Evolutionary conservation across 1,284 basidiomycete species (phyloP).

Genomic region (Ustanciosporium gigantosporum): DNA sequence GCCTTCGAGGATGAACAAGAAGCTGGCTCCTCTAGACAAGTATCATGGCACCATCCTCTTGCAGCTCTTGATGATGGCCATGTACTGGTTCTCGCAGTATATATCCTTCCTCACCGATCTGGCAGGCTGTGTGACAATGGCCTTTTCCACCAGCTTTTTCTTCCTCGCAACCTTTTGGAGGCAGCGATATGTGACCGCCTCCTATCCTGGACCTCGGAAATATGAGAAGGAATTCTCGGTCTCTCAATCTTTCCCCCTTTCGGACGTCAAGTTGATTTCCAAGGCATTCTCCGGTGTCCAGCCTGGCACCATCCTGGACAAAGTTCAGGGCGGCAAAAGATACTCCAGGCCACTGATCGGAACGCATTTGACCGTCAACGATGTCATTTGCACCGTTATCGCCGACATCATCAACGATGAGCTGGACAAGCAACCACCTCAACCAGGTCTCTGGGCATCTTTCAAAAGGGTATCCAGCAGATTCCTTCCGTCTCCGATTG

Average conservation of each 20-base stretch:
- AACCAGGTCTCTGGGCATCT: constrained; percentile 15
- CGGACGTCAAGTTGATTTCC: constrained; percentile 55
- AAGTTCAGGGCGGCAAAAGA: constrained; percentile 22
- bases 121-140: constrained; percentile 26
- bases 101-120: constrained; percentile 24
- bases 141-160: constrained; percentile 35
- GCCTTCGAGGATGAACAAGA: constrained; percentile 50
- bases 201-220: constrained; percentile 36
- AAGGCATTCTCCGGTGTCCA: constrained; percentile 53
- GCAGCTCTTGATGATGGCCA: constrained; percentile 43
- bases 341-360: constrained; percentile 26
- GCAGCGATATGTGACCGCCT: constrained; percentile 40
- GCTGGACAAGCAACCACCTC: constrained; percentile 14
- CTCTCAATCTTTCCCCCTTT: constrained; percentile 25
- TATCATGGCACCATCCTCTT: constrained; percentile 33
- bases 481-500: constrained; percentile 41
- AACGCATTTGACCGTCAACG: constrained; percentile 57
- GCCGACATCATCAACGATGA: constrained; percentile 51
- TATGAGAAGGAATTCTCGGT: constrained; percentile 43
- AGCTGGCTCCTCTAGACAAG: constrained; percentile 44
- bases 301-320: constrained; percentile 43
- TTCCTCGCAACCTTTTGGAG: constrained; percentile 46
- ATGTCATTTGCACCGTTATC: constrained; percentile 53
- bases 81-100: constrained; percentile 43
- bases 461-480: constrained; percentile 23